These are phyloP conservation scores for Vitis hybrid DNA, from an alignment of 177 flowering plant genomes.

Conservation along the genomic window DNA sequence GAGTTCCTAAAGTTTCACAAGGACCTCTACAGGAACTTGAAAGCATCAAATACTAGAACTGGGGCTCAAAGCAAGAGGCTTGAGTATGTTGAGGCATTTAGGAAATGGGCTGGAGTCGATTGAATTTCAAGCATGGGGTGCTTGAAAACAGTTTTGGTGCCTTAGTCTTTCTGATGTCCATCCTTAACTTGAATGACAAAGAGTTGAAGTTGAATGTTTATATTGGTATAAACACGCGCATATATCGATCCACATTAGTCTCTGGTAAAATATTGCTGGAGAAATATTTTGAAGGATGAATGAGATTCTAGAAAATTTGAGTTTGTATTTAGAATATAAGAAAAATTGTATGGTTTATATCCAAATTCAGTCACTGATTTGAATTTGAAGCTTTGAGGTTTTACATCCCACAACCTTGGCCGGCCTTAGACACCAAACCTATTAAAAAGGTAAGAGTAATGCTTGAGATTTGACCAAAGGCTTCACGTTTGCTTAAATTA, in stretches of 20 bases:
- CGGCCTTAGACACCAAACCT: too few species aligned
- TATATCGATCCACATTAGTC: too few species aligned
- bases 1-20: slow-evolving; percentile 75
- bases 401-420: too few species aligned
- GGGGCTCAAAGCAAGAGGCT: slow-evolving; percentile 77
- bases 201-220: slow-evolving; percentile 7
- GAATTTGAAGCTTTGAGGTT: too few species aligned
- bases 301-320: neutral
- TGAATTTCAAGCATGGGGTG: slow-evolving; percentile 17
- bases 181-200: neutral
- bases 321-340: neutral
- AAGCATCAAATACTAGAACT: slow-evolving; percentile 49
- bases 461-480: too few species aligned
- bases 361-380: too few species aligned
- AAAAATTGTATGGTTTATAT: too few species aligned
- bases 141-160: too few species aligned
- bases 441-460: too few species aligned
- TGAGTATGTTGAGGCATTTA: slow-evolving; percentile 64
- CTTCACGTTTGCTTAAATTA: too few species aligned
- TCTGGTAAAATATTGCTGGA: slow-evolving; percentile 6
- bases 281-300: neutral
- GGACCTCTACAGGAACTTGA: slow-evolving; percentile 67
- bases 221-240: too few species aligned
- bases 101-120: slow-evolving; percentile 57
- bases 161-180: too few species aligned